Evolutionary conservation across 176 grass and related monocot genomes (phyloP).

Genomic region (Typha latifolia): DNA sequence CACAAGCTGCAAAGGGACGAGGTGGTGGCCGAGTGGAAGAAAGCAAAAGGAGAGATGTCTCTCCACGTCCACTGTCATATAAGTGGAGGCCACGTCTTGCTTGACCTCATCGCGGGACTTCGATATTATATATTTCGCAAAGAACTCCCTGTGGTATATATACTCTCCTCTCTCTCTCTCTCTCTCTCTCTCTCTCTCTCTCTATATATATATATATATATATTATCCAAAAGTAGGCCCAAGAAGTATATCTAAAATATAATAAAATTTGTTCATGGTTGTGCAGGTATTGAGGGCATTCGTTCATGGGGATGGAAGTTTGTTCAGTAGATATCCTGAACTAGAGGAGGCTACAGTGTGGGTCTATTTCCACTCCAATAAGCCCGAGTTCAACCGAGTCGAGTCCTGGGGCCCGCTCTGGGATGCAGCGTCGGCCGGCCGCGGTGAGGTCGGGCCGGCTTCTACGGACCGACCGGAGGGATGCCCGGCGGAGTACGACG

Average conservation of each 20-base stretch:
- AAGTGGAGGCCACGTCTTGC: constrained; percentile 85
- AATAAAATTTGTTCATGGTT: neutral
- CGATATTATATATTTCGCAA: constrained; percentile 89
- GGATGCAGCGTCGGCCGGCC: constrained; percentile 3
- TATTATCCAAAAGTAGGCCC: neutral
- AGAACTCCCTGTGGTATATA: constrained; percentile 79
- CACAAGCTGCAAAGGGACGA: constrained; percentile 88
- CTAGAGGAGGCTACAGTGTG: constrained; percentile 87
- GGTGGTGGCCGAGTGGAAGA: constrained; percentile 96
- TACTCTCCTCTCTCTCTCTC: neutral
- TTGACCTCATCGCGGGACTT: constrained; percentile 81
- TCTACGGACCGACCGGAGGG: constrained; percentile 24
- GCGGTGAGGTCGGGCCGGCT: no score
- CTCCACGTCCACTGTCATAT: constrained; percentile 99
- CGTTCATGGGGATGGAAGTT: constrained; percentile 63
- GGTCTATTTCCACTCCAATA: constrained; percentile 97
- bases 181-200: neutral
- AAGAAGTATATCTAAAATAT: neutral
- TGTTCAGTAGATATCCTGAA: constrained; percentile 76
- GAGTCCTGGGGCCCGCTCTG: constrained; percentile 91
- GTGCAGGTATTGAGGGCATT: constrained; percentile 89
- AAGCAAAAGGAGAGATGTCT: constrained; percentile 70
- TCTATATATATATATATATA: no score
- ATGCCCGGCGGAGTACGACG: constrained; percentile 59
- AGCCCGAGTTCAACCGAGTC: constrained; percentile 65